Evolutionary conservation across 75 land plant genomes (phyloP), one percentile per base, ranked within the genome.

Genomic region (Selaginella tamariscina): DNA sequence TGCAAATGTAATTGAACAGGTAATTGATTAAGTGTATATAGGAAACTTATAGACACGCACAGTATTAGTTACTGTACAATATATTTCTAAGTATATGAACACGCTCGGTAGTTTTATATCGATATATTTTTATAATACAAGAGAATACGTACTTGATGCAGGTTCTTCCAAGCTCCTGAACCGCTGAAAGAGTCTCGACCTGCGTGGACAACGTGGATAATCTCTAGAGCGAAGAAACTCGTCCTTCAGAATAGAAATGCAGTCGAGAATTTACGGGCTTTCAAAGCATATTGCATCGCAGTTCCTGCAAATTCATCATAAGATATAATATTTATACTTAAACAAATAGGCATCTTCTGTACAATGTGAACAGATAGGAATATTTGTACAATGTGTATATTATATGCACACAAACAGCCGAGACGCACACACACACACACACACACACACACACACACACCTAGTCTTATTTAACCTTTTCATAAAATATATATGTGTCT

Each of bases 171-270:
- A 95, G 71, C 68, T 83, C 97, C 57, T 84, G 88, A 95, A 90
- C n/a, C 91, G 96, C 24, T 90, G 88, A 73, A 90, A 95, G 71
- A 95, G 77, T 67, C 77, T 84, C 2, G 99, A 87, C 31, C 91
- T 90, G 55, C 86, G 91, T 44, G 99, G 99, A 69, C 99, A 95
- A 30, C 81, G 81, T 56, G 99, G 99, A 75, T 95, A 95, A 76
- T 95, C 96, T 66, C 99, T 88, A 30, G 99, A 95, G 15, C 96
- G 96, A 31, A 87, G 67, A 70, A 83, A 95, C 73, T 95, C 99
- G 73, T 95, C 99, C 77, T 87, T 90, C 30, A 95, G 57, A 59
- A 88, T 82, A 56, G 96, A 87, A 30, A 95, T 39, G 99, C 96
- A 63, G 85, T 90, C 44, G 79, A 72, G 67, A 89, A 95, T 1